Conservation (phyloP, 2,329 filamentous ascomycete species). For the Xylariaceae sp. region DNA sequence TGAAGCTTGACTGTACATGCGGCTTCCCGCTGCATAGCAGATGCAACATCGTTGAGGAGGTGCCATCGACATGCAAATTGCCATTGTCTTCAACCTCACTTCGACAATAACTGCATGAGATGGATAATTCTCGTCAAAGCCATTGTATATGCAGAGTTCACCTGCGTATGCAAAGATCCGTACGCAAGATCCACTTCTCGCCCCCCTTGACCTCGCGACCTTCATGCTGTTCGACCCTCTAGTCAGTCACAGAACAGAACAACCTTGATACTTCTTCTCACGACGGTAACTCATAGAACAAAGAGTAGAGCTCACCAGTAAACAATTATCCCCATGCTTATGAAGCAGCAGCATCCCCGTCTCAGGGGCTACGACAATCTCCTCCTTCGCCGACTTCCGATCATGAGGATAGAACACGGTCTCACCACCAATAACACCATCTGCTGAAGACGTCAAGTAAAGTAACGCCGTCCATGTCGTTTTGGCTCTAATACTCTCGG, state of each 20-base stretch:
- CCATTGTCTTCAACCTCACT: background rate
- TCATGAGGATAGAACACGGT: conserved; percentile 85
- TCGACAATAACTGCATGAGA: too few relatives aligned
- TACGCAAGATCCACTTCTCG: conserved; percentile 88
- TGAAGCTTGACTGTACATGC: background rate
- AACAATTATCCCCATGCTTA: conserved; percentile 81
- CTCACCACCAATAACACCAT: conserved; percentile 77
- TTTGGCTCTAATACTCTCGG: conserved; percentile 45
- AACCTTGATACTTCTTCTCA: background rate
- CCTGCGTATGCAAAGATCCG: conserved; percentile 65
- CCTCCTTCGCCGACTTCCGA: conserved; percentile 51
- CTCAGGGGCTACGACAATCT: conserved; percentile 67
- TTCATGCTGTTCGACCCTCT: conserved; percentile 60
- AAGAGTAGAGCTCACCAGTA: conserved; percentile 54
- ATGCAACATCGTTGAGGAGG: background rate
- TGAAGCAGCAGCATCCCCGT: conserved; percentile 84
- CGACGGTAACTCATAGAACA: background rate
- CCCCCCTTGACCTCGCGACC: conserved; percentile 71
- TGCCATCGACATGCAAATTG: background rate
- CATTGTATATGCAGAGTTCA: conserved; percentile 9
- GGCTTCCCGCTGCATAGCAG: background rate
- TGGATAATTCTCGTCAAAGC: too few relatives aligned
- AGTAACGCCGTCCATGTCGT: conserved; percentile 91
- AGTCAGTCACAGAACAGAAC: background rate
- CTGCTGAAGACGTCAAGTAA: conserved; percentile 71